These are phyloP conservation scores for Phialophora expanda DNA, from an alignment of 2,329 filamentous ascomycete species.

Conservation along the genomic window DNA sequence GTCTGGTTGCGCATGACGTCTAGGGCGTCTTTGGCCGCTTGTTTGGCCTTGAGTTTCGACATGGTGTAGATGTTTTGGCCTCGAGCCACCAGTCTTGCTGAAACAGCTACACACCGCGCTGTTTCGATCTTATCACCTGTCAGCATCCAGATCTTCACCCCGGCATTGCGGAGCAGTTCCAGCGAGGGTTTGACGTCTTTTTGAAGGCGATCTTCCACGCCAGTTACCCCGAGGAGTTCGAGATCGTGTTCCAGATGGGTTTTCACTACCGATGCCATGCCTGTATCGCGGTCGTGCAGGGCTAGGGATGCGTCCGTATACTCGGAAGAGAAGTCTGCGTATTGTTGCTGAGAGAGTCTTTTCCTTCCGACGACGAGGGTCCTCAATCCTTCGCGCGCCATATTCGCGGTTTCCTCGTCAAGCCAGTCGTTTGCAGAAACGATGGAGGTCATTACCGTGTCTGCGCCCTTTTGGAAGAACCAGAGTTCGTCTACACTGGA, in stretches of 20 bases:
- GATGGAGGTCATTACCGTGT: slow-evolving; percentile 97
- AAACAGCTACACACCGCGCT: slow-evolving; percentile 92
- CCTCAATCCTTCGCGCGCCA: slow-evolving; percentile 93
- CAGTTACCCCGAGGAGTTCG: slow-evolving; percentile 94
- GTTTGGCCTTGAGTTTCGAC: slow-evolving; percentile 79
- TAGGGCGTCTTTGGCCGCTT: slow-evolving; percentile 83
- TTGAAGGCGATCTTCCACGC: slow-evolving; percentile 96
- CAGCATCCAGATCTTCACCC: slow-evolving; percentile 99
- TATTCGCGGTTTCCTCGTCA: slow-evolving; percentile 98
- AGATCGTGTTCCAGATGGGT: slow-evolving; percentile 84
- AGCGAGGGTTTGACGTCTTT: slow-evolving; percentile 93
- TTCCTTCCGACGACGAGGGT: slow-evolving; percentile 96
- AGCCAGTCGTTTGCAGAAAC: slow-evolving; percentile 98
- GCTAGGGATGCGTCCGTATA: slow-evolving; percentile 82
- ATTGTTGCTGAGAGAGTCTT: slow-evolving; percentile 76
- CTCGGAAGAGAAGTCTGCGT: slow-evolving; percentile 75
- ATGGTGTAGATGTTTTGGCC: slow-evolving; percentile 97
- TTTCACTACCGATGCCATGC: slow-evolving; percentile 79
- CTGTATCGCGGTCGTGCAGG: slow-evolving; percentile 77
- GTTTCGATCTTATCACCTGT: slow-evolving; percentile 99
- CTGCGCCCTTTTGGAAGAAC: slow-evolving; percentile 98
- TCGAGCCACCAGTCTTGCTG: slow-evolving; percentile 87
- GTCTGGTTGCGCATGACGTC: slow-evolving; percentile 85
- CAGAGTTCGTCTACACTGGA: slow-evolving; percentile 75
- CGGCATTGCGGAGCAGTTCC: slow-evolving; percentile 92